These are phyloP conservation scores for Colletotrichum liriopes DNA, from an alignment of 2,329 filamentous ascomycete species.

Conservation along the genomic window DNA sequence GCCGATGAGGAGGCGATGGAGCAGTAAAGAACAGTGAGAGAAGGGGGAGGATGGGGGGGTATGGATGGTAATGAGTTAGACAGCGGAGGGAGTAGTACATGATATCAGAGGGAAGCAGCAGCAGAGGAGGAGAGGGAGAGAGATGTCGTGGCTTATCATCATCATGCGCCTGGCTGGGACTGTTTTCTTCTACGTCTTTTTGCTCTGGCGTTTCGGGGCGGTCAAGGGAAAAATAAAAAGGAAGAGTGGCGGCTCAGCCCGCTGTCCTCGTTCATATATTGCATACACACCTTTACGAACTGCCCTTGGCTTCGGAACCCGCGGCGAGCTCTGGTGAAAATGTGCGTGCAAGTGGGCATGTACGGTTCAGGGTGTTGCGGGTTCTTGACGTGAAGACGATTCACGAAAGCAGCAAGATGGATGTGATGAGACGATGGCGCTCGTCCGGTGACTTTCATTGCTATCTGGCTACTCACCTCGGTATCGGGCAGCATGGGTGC, in stretches of 20 bases:
- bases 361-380: not conserved
- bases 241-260: constrained; percentile 14
- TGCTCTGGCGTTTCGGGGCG: constrained; percentile 36
- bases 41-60: not conserved
- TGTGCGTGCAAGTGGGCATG: not conserved
- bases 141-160: constrained; percentile 14
- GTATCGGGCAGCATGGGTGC: not conserved
- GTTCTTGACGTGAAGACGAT: not conserved
- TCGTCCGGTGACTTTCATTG: not conserved
- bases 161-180: constrained; percentile 28
- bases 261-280: constrained; percentile 29
- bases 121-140: not conserved
- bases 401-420: not conserved
- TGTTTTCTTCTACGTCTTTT: constrained; percentile 12
- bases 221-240: constrained; percentile 31
- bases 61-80: constrained; percentile 25
- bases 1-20: constrained; percentile 66
- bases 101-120: constrained; percentile 28
- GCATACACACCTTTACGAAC: constrained; percentile 19
- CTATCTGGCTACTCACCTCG: not conserved
- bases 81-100: constrained; percentile 8
- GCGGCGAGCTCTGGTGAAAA: not conserved
- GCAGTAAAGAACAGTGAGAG: constrained; percentile 54
- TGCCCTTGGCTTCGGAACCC: not conserved
- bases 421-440: too few relatives aligned